phyloP scores from a whole-genome alignment of 495 filamentous ascomycete species.

The Penicillium desertorum region DNA sequence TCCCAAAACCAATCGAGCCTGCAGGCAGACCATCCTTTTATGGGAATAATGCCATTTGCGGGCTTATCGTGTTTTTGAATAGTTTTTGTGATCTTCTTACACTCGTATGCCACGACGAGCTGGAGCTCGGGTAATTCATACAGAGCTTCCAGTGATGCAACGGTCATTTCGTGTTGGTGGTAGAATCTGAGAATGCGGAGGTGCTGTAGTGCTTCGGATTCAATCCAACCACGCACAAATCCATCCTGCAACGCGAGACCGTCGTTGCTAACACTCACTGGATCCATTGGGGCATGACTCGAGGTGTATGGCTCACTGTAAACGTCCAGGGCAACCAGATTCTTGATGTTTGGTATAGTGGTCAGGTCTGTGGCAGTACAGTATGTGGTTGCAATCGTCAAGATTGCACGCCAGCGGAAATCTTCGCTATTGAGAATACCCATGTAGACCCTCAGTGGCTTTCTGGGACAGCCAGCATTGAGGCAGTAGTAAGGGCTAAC shows the following conservation, averaged over 20 bases:
- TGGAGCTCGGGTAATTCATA: constrained; percentile 32
- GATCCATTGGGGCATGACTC: not conserved
- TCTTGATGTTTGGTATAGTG: constrained; percentile 33
- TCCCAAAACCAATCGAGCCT: constrained; percentile 13
- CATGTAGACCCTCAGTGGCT: constrained; percentile 37
- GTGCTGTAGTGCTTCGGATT: constrained; percentile 34
- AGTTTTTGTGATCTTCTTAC: constrained; percentile 13
- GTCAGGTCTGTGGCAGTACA: constrained; percentile 36
- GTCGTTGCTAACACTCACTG: constrained; percentile 9
- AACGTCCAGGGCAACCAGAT: constrained; percentile 43
- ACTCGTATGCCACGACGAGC: constrained; percentile 28
- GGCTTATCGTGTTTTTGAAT: not conserved
- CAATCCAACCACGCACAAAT: constrained; percentile 41
- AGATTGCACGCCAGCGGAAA: constrained; percentile 31
- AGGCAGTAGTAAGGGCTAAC: constrained; percentile 26
- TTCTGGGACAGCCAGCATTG: constrained; percentile 22
- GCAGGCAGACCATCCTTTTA: constrained; percentile 11
- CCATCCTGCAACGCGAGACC: constrained; percentile 33
- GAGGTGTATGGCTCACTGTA: constrained; percentile 1
- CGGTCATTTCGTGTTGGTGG: constrained; percentile 29
- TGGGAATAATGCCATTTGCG: not conserved
- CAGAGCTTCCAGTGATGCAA: constrained; percentile 27
- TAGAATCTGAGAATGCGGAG: constrained; percentile 37
- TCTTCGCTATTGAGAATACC: constrained; percentile 30
- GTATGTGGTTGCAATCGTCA: constrained; percentile 31